phyloP scores from a whole-genome alignment of 2,329 filamentous ascomycete species.

The Penicillium sp. region DNA sequence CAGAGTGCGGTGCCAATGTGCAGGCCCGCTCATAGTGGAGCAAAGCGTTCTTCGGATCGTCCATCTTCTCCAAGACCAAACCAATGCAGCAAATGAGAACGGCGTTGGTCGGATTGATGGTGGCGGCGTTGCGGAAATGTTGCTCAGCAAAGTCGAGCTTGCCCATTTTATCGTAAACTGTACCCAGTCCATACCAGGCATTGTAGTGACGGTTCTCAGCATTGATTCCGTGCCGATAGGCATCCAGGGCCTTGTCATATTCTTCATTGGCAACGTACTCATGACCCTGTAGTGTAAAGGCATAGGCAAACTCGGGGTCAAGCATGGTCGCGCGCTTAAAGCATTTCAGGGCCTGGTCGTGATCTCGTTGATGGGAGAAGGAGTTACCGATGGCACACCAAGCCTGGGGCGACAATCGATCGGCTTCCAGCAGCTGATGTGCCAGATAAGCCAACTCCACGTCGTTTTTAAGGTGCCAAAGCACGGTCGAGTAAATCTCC shows the following conservation, averaged over 20 bases:
- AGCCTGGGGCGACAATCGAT: slow-evolving; percentile 87
- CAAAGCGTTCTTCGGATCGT: slow-evolving; percentile 77
- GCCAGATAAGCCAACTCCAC: slow-evolving; percentile 89
- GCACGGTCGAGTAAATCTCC: slow-evolving; percentile 97
- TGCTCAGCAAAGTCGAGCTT: slow-evolving; percentile 88
- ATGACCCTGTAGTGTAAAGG: slow-evolving; percentile 92
- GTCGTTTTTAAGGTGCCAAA: slow-evolving; percentile 97
- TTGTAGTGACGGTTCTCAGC: slow-evolving; percentile 93
- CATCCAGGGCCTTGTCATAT: slow-evolving; percentile 88
- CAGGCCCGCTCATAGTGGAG: slow-evolving; percentile 81
- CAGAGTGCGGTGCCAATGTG: slow-evolving; percentile 76
- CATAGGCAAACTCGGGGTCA: slow-evolving; percentile 88
- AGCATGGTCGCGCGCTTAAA: slow-evolving; percentile 94
- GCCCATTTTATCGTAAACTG: slow-evolving; percentile 85
- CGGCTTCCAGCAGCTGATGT: slow-evolving; percentile 83
- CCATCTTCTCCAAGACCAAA: slow-evolving; percentile 83
- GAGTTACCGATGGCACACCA: slow-evolving; percentile 97
- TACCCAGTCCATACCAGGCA: slow-evolving; percentile 89
- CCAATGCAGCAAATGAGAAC: slow-evolving; percentile 93
- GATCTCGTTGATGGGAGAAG: slow-evolving; percentile 87
- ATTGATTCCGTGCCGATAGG: slow-evolving; percentile 82
- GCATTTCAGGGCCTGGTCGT: slow-evolving; percentile 90
- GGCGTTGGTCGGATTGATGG: slow-evolving; percentile 91
- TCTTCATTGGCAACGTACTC: slow-evolving; percentile 96
- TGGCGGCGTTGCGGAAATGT: slow-evolving; percentile 85